Conservation (phyloP, 495 filamentous ascomycete genomes). For the Letharia lupina region DNA sequence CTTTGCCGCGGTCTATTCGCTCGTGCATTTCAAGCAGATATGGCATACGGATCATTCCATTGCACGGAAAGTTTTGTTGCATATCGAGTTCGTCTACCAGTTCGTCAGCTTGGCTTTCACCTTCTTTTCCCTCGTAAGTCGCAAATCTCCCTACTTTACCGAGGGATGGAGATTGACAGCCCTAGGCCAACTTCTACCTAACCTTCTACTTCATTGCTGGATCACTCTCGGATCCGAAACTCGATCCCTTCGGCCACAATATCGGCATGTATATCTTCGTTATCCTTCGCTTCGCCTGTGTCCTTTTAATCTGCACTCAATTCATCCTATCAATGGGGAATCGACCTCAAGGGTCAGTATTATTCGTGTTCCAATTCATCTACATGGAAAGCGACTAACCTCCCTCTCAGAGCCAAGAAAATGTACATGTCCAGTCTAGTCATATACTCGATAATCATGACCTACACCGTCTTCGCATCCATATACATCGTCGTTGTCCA, state of each 20-base stretch:
- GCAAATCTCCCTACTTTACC: constrained; percentile 4
- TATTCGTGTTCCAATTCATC: background rate
- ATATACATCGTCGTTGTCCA: constrained; percentile 81
- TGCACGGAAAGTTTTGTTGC: constrained; percentile 78
- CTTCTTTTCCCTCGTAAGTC: constrained; percentile 76
- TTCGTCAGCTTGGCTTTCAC: constrained; percentile 86
- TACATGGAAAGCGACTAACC: constrained; percentile 15
- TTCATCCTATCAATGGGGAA: constrained; percentile 99
- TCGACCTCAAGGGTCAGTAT: constrained; percentile 74
- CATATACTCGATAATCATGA: constrained; percentile 87
- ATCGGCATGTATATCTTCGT: constrained; percentile 80
- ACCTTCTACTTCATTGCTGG: constrained; percentile 98
- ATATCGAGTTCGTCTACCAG: constrained; percentile 96
- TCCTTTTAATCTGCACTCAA: constrained; percentile 84
- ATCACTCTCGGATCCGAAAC: constrained; percentile 67
- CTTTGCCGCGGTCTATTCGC: constrained; percentile 96
- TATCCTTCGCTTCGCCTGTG: constrained; percentile 72
- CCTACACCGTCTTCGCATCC: constrained; percentile 81
- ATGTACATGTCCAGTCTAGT: constrained; percentile 85
- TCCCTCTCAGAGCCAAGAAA: constrained; percentile 55
- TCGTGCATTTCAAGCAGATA: constrained; percentile 88
- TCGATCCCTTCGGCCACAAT: constrained; percentile 86
- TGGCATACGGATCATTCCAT: constrained; percentile 91
- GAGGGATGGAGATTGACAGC: background rate
- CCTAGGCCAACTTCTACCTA: constrained; percentile 89